Evolutionary conservation across 495 filamentous ascomycete species (phyloP), one percentile per base, ranked within the genome.

Genomic region (Penicillium riverlandense): DNA sequence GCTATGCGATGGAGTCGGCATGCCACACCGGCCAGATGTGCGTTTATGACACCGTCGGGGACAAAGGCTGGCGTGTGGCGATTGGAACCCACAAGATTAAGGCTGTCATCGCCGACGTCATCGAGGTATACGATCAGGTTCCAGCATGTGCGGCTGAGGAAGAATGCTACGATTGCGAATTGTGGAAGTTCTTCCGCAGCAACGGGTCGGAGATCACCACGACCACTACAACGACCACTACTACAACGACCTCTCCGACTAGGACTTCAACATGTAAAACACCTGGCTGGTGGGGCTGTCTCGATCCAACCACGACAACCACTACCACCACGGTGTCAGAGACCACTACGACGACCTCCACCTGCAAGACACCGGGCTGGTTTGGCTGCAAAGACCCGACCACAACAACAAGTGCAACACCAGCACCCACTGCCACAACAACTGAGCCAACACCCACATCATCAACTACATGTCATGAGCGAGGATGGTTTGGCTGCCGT

Each of bases 101-200:
- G 36, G 76, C 68, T 15, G 90, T 96, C 33, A 95, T 97, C 47
- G 71, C 75, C 15, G 85, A 96, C 61, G 88, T 97, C 8, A 74
- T 96, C 40, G 74, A 84, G 55, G 78, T 75, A 48, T 97, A 96
- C 47, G 84, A 89, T 40, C 66, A 71, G 8, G 84, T 90, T 1
- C 82, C 92, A 1, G 65, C 78, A 48, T 98, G 92, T 63, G 80
- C 80, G 0, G 71, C 81, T 4, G 75, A 82, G 48, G 65, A 67
- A 8, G 88, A 95, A 43, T 97, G 92, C 64, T 76, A 82, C 39
- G 92, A 98, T 57, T 98, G 92, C 52, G 84, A 80, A 51, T 79
- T 82, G 33, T 98, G 92, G 92, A 95, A 96, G 58, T 96, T 86
- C 67, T 91, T 88, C 52, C 81, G 82, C 50, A 94, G 89, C 54